Evolutionary conservation across 208 protist species (phyloP).

Genomic region (Trypanosoma vivax): DNA sequence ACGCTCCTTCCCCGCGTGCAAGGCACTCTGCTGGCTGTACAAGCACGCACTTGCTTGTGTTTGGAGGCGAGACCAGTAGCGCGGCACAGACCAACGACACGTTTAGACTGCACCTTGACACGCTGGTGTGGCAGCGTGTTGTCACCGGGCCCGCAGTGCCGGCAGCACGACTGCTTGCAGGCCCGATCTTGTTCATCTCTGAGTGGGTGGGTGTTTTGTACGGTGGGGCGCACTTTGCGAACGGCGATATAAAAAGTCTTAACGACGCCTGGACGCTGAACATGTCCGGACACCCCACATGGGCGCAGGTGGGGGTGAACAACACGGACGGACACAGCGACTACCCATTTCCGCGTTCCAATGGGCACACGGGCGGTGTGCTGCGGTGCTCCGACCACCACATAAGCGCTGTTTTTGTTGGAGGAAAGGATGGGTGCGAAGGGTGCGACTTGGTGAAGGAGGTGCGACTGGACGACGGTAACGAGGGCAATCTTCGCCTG

Average conservation of each 20-base stretch:
- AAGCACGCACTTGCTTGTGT: conserved; percentile 30
- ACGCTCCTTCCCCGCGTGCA: conserved; percentile 37
- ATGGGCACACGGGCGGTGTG: conserved; percentile 32
- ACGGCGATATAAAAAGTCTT: conserved; percentile 40
- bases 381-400: not conserved
- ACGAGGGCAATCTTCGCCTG: not conserved
- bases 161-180: conserved; percentile 36
- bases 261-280: conserved; percentile 41
- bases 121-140: conserved; percentile 35
- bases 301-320: conserved; percentile 8
- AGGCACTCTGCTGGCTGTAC: conserved; percentile 39
- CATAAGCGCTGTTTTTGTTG: conserved; percentile 37
- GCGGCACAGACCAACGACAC: conserved; percentile 44
- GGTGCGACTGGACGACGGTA: conserved; percentile 10
- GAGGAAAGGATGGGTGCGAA: conserved; percentile 51
- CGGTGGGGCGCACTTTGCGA: conserved; percentile 55
- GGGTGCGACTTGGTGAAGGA: conserved; percentile 55
- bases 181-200: conserved; percentile 38
- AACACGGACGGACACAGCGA: not conserved
- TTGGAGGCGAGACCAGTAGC: conserved; percentile 53
- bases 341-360: conserved; percentile 21
- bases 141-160: conserved; percentile 7
- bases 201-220: conserved; percentile 37
- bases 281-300: conserved; percentile 11
- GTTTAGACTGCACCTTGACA: conserved; percentile 28